Evolutionary conservation across 257 asterid genomes (phyloP).

Genomic region (Solanum acaule): DNA sequence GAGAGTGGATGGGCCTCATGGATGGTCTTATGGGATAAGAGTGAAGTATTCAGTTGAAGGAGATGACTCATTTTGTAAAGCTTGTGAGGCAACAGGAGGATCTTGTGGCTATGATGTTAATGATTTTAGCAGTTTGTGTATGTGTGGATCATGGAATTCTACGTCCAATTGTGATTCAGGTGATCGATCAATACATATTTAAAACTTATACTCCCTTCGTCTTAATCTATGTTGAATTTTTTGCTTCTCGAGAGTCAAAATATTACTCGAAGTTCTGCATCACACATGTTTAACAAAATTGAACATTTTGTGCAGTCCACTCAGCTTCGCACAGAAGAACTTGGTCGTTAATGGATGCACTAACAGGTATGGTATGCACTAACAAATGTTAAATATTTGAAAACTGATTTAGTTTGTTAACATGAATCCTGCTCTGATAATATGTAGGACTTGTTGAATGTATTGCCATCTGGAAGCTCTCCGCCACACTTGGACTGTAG

Average conservation of each 20-base stretch:
- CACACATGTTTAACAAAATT: neutral
- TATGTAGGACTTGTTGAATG: neutral
- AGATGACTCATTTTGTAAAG: slow-evolving; percentile 53
- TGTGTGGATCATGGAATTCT: slow-evolving; percentile 82
- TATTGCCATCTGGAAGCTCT: neutral
- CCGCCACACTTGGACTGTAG: neutral
- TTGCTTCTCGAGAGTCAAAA: neutral
- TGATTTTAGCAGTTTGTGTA: slow-evolving; percentile 41
- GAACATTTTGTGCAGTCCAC: slow-evolving; percentile 13
- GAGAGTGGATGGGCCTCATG: slow-evolving; percentile 51
- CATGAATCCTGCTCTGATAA: neutral
- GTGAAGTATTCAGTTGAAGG: slow-evolving; percentile 57
- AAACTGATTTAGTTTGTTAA: neutral
- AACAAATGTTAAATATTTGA: neutral
- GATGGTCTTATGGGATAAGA: slow-evolving; percentile 83
- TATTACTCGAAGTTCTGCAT: neutral
- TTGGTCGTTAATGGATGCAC: slow-evolving; percentile 12
- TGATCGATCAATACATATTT: slow-evolving; percentile 1
- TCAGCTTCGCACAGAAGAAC: slow-evolving; percentile 10
- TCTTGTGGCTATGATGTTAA: slow-evolving; percentile 59
- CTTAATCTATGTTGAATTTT: neutral
- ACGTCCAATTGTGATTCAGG: slow-evolving; percentile 85
- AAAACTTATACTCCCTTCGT: neutral
- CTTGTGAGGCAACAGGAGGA: slow-evolving; percentile 90
- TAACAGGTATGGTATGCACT: neutral